Percentiles rank a stretch among this genome's conserved stretches.
Evolutionary conservation across 768 basidiomycete genomes (phyloP).

Genomic region (Boletus sp.): DNA sequence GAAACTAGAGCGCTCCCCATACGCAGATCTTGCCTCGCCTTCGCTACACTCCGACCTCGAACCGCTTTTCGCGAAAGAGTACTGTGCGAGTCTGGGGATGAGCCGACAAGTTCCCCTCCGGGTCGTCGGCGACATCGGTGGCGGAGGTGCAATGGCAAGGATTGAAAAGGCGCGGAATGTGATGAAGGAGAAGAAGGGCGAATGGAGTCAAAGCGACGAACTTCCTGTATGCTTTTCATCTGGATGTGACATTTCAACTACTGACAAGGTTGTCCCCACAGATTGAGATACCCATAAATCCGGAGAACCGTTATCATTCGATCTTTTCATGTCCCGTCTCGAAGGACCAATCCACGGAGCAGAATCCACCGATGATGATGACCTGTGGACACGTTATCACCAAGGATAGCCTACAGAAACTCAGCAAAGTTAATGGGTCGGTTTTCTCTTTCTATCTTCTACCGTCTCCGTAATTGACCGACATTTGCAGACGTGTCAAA

Average conservation of each 20-base stretch:
- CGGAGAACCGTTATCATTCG: constrained; percentile 91
- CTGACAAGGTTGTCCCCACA: constrained; percentile 31
- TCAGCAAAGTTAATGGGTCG: constrained; percentile 82
- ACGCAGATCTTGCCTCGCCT: constrained; percentile 70
- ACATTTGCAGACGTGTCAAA: constrained; percentile 71
- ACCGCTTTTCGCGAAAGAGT: constrained; percentile 85
- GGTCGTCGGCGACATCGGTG: constrained; percentile 91
- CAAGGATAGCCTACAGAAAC: constrained; percentile 84
- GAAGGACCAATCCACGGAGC: constrained; percentile 91
- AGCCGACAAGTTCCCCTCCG: constrained; percentile 84
- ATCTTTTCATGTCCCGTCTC: constrained; percentile 98
- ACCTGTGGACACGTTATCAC: constrained; percentile 93
- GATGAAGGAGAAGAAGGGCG: constrained; percentile 89
- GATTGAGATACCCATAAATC: constrained; percentile 91
- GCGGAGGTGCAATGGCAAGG: constrained; percentile 83
- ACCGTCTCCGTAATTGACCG: not conserved
- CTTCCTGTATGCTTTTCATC: constrained; percentile 59
- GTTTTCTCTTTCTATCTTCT: constrained; percentile 37
- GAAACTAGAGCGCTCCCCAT: constrained; percentile 66
- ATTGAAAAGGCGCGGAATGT: constrained; percentile 95
- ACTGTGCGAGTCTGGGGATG: constrained; percentile 84
- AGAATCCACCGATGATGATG: constrained; percentile 98
- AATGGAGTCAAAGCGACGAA: constrained; percentile 89
- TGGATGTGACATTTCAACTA: not conserved
- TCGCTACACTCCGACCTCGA: constrained; percentile 76